Conservation (phyloP, 345 rosid genomes). For the Gossypium bickii region DNA sequence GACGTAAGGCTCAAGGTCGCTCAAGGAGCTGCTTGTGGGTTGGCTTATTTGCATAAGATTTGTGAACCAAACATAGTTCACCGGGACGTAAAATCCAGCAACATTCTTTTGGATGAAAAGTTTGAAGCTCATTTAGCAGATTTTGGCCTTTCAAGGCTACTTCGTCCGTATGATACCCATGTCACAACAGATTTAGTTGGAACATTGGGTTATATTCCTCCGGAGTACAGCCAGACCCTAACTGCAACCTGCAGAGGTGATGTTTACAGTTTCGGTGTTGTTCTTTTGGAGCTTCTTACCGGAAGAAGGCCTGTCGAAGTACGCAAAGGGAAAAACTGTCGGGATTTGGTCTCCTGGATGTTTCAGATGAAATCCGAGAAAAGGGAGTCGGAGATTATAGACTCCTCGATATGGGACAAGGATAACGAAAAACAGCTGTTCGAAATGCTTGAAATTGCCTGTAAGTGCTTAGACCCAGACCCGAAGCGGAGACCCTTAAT, state of each 20-base stretch:
- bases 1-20: slow-evolving; percentile 77
- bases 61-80: slow-evolving; percentile 88
- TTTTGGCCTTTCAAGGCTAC: slow-evolving; percentile 92
- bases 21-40: slow-evolving; percentile 73
- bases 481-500: slow-evolving; percentile 71
- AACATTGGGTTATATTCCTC: slow-evolving; percentile 92
- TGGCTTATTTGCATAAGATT: slow-evolving; percentile 77
- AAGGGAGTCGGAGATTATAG: slow-evolving; percentile 63
- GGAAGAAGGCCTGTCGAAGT: slow-evolving; percentile 90
- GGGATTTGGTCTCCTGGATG: slow-evolving; percentile 84
- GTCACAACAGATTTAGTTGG: slow-evolving; percentile 97
- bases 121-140: slow-evolving; percentile 95
- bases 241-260: slow-evolving; percentile 93
- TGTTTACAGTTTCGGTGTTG: slow-evolving; percentile 92
- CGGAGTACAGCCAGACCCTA: slow-evolving; percentile 82
- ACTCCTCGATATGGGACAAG: slow-evolving; percentile 52
- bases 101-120: slow-evolving; percentile 74
- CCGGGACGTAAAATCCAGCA: slow-evolving; percentile 82
- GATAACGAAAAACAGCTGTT: slow-evolving; percentile 48
- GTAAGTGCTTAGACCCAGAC: slow-evolving; percentile 72
- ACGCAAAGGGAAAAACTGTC: slow-evolving; percentile 78
- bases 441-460: slow-evolving; percentile 72
- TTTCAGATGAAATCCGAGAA: slow-evolving; percentile 74
- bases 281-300: slow-evolving; percentile 86
- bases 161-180: slow-evolving; percentile 82